Percentiles rank a stretch among this genome's conserved stretches.
Evolutionary conservation across 2,329 filamentous ascomycete genomes (phyloP).

Genomic region (Magnaporthiopsis incrustans): DNA sequence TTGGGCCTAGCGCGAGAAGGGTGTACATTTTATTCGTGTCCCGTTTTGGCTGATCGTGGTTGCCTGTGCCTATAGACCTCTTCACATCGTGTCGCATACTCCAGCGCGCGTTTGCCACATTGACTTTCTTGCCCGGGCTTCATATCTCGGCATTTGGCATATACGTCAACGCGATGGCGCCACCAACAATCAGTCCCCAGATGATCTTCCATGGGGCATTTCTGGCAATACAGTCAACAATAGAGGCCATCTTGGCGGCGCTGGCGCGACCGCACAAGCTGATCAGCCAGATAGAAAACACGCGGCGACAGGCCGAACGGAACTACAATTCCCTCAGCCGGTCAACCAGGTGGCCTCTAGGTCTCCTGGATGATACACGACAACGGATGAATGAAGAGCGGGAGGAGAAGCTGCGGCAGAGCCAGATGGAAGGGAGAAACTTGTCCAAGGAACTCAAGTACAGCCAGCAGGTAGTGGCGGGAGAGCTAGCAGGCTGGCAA

Average conservation of each 20-base stretch:
- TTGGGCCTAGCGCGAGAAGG: no score
- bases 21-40: constrained; percentile 16
- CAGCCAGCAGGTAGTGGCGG: constrained; percentile 87
- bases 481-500: constrained; percentile 89
- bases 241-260: constrained; percentile 70
- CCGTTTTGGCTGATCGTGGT: constrained; percentile 21
- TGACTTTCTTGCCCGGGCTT: constrained; percentile 58
- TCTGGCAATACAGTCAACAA: constrained; percentile 73
- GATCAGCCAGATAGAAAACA: constrained; percentile 65
- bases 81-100: constrained; percentile 7
- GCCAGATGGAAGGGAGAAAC: constrained; percentile 60
- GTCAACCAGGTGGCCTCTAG: constrained; percentile 70
- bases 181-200: constrained; percentile 65
- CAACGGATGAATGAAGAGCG: constrained; percentile 76
- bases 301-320: constrained; percentile 70
- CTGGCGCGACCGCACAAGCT: constrained; percentile 72
- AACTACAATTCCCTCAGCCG: constrained; percentile 67
- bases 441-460: constrained; percentile 79
- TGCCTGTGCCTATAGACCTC: background rate
- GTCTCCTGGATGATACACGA: constrained; percentile 79
- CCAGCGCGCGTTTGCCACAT: constrained; percentile 36
- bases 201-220: constrained; percentile 67
- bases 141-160: constrained; percentile 65
- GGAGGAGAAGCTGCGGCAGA: constrained; percentile 67
- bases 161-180: constrained; percentile 59